phyloP scores from a whole-genome alignment of 371 early-diverging fungal species.

The Lichtheimia corymbifera region DNA sequence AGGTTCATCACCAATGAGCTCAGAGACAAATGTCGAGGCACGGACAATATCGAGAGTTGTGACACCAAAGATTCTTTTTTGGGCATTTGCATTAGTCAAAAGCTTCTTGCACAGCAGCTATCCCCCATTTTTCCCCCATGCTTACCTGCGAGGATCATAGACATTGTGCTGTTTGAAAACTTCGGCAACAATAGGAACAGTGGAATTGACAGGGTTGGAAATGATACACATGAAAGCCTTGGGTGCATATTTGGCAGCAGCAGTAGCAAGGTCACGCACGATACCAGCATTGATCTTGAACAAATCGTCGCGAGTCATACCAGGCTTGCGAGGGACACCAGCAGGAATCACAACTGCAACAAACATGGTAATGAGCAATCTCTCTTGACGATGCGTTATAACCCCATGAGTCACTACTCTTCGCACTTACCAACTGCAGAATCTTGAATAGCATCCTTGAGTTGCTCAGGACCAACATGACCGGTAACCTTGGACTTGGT shows the following conservation, averaged over 20 bases:
- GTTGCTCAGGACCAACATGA: conserved; percentile 39
- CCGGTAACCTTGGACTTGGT: conserved; percentile 69
- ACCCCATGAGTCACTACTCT: neutral
- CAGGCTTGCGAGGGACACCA: conserved; percentile 90
- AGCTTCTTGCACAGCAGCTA: neutral
- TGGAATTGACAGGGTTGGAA: conserved; percentile 93
- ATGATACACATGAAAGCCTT: conserved; percentile 83
- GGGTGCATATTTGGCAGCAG: conserved; percentile 77
- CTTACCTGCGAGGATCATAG: conserved; percentile 84
- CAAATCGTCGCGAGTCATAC: conserved; percentile 90
- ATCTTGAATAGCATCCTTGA: conserved; percentile 52
- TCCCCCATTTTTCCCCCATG: neutral
- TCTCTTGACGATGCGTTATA: neutral
- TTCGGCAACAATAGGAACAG: conserved; percentile 86
- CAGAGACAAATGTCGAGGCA: conserved; percentile 81
- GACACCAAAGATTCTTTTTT: conserved; percentile 80
- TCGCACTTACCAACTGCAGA: conserved; percentile 39
- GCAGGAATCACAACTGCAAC: conserved; percentile 90
- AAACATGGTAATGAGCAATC: neutral
- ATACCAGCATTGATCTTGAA: conserved; percentile 92
- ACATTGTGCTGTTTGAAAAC: conserved; percentile 73
- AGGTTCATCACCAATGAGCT: conserved; percentile 56
- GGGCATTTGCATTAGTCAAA: too few species aligned
- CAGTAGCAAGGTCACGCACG: conserved; percentile 77
- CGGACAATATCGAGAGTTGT: conserved; percentile 90